A percentile compares a stretch with the other conserved stretches of the same genome.
These are phyloP conservation scores for Tylopilus vinaceipallidus DNA, from an alignment of 768 basidiomycete species.

Conservation along the genomic window DNA sequence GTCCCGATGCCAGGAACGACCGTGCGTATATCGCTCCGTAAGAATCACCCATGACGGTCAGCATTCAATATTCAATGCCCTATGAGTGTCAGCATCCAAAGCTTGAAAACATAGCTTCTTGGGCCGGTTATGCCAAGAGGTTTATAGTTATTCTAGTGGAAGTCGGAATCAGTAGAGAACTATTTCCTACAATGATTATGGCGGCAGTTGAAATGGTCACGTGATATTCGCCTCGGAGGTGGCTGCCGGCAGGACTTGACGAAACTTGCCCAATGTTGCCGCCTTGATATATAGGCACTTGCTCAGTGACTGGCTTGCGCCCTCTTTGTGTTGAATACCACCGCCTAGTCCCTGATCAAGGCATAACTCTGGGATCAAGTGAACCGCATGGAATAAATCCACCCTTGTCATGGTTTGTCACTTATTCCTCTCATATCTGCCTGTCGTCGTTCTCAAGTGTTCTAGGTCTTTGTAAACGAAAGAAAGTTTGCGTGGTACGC, in stretches of 20 bases:
- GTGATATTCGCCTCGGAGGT: neutral
- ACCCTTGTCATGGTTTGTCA: constrained; percentile 22
- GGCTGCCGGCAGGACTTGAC: neutral
- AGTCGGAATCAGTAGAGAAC: too few species aligned
- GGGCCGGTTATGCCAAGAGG: too few species aligned
- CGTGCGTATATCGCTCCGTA: neutral
- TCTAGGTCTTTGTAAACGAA: constrained; percentile 69
- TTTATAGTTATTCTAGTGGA: too few species aligned
- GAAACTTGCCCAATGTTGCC: too few species aligned
- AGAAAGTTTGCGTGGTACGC: constrained; percentile 73
- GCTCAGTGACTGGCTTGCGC: too few species aligned
- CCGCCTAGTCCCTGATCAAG: neutral
- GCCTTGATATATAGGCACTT: neutral
- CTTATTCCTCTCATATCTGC: neutral
- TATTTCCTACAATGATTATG: too few species aligned
- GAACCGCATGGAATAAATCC: constrained; percentile 14
- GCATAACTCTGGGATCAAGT: neutral
- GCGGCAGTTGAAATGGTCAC: too few species aligned
- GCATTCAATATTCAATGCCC: neutral
- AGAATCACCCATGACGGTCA: neutral
- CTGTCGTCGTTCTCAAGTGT: neutral
- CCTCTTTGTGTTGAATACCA: constrained; percentile 4
- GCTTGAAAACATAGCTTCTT: neutral
- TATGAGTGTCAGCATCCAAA: neutral
- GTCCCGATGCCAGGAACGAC: neutral